These are phyloP conservation scores for Venturia oleaginea DNA, from an alignment of 2,329 filamentous ascomycete species.

Conservation along the genomic window DNA sequence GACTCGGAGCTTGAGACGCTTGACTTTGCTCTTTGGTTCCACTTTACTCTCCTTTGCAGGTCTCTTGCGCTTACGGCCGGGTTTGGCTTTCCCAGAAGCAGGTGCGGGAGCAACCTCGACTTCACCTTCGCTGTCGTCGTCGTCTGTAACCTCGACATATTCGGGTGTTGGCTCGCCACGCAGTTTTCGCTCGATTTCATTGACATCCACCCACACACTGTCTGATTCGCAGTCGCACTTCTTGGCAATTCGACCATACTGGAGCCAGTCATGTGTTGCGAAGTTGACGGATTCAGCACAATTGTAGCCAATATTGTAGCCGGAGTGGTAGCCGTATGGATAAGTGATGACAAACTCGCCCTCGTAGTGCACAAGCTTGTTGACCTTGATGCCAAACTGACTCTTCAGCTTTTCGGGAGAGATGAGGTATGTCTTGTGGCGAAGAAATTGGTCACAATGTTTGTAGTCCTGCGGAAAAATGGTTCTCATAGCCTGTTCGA, in stretches of 20 bases:
- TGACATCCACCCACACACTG: conserved; percentile 96
- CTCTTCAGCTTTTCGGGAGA: conserved; percentile 80
- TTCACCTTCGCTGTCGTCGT: conserved; percentile 46
- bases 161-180: conserved; percentile 74
- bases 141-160: conserved; percentile 69
- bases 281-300: conserved; percentile 99
- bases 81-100: conserved; percentile 59
- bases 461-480: conserved; percentile 95
- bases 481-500: conserved; percentile 89
- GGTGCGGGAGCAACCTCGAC: conserved; percentile 66
- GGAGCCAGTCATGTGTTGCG: conserved; percentile 87
- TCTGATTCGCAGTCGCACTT: conserved; percentile 96
- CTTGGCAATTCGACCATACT: conserved; percentile 91
- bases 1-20: conserved; percentile 60
- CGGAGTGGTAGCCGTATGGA: conserved; percentile 96
- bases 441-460: conserved; percentile 88
- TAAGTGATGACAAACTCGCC: conserved; percentile 98
- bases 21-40: conserved; percentile 60
- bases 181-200: conserved; percentile 89
- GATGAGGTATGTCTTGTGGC: conserved; percentile 95
- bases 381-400: conserved; percentile 91
- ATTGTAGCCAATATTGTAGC: conserved; percentile 96
- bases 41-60: conserved; percentile 33
- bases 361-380: conserved; percentile 89
- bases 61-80: conserved; percentile 59